Conservation (phyloP, 2,329 filamentous ascomycete genomes). For the Calonectria honghensis region DNA sequence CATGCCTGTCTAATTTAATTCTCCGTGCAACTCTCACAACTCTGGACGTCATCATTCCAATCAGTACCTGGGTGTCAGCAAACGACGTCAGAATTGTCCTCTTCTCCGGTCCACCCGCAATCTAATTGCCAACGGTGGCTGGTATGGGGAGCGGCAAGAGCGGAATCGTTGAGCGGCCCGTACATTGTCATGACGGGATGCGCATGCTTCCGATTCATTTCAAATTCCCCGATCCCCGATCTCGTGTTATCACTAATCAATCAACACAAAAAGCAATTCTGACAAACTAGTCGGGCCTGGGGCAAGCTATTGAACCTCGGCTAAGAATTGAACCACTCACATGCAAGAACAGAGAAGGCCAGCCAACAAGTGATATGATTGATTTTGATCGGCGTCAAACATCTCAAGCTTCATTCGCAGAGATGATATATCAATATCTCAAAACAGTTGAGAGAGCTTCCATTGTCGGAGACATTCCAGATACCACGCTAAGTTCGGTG, state of each 20-base stretch:
- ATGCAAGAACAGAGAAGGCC: too few relatives aligned
- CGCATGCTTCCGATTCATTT: neutral
- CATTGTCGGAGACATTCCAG: neutral
- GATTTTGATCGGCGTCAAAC: neutral
- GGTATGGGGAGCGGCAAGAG: constrained; percentile 3
- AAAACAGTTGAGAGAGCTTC: neutral
- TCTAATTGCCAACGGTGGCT: neutral
- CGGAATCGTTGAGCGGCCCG: constrained; percentile 11
- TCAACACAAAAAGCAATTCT: neutral
- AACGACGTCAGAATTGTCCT: neutral
- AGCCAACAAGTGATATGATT: neutral
- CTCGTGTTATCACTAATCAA: neutral
- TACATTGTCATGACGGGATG: neutral
- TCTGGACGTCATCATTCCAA: neutral
- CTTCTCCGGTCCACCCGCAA: neutral
- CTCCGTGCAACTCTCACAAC: neutral
- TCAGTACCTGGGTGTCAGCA: neutral
- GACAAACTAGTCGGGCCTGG: neutral
- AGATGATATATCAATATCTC: too few relatives aligned
- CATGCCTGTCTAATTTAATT: constrained; percentile 14
- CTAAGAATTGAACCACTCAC: neutral
- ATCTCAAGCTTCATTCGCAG: neutral
- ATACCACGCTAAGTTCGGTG: neutral
- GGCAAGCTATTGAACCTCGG: neutral
- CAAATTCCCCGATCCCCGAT: neutral